A percentile compares a stretch with the other conserved stretches of the same genome.
These are phyloP conservation scores for Diospyros kaki DNA, from an alignment of 148 eudicot species.

Conservation along the genomic window DNA sequence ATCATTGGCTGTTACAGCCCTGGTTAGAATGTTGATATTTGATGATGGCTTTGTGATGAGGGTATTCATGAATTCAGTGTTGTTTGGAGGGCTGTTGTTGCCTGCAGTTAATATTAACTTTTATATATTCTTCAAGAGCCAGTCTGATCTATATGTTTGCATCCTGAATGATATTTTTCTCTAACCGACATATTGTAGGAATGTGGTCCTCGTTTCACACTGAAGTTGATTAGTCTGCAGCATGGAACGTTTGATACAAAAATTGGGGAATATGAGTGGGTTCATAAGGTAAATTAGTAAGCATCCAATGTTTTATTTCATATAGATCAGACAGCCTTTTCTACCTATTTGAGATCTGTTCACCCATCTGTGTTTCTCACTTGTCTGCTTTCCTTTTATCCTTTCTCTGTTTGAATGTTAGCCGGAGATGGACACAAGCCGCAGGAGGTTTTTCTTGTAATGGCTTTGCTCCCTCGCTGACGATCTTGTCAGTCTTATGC, in stretches of 20 bases:
- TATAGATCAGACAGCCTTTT: neutral
- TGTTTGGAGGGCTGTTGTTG: no score
- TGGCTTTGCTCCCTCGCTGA: neutral
- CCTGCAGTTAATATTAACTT: no score
- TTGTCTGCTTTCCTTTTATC: conserved; percentile 2
- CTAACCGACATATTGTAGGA: conserved; percentile 47
- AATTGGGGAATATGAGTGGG: conserved; percentile 92
- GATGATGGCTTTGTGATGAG: no score
- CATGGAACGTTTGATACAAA: conserved; percentile 90
- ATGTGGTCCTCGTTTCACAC: conserved; percentile 88
- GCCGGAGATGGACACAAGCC: conserved; percentile 98
- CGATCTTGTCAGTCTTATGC: neutral
- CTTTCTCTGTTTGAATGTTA: conserved; percentile 20
- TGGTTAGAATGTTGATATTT: neutral
- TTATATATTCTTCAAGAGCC: no score
- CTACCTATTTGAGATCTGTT: neutral
- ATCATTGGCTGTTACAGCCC: no score
- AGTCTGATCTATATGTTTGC: neutral
- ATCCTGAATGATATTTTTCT: neutral
- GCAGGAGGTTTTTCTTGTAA: conserved; percentile 91
- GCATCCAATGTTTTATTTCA: neutral
- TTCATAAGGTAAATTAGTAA: conserved; percentile 59
- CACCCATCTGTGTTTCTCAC: neutral
- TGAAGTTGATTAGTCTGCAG: conserved; percentile 73
- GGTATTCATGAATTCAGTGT: no score